Evolutionary conservation across 2,329 filamentous ascomycete species (phyloP).

Genomic region (Teratosphaeria zuluensis): DNA sequence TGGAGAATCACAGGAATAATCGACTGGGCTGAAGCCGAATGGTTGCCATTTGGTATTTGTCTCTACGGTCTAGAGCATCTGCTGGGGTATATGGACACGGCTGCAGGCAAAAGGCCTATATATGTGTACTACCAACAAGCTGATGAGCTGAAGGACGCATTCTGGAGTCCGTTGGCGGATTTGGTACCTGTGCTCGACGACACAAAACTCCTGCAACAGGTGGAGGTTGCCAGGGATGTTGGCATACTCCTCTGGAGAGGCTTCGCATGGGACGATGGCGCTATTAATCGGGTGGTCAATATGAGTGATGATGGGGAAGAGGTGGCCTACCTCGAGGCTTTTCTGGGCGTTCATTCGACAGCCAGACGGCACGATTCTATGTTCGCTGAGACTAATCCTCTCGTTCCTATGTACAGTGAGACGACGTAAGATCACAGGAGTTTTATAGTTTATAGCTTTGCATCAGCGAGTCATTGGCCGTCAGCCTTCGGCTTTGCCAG

Average conservation of each 20-base stretch:
- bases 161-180: constrained; percentile 39
- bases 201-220: constrained; percentile 21
- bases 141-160: constrained; percentile 34
- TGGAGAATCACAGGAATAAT: constrained; percentile 45
- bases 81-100: constrained; percentile 37
- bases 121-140: constrained; percentile 39
- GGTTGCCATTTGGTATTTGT: constrained; percentile 49
- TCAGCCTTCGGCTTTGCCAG: constrained; percentile 41
- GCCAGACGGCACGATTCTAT: background rate
- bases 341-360: constrained; percentile 18
- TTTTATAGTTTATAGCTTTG: background rate
- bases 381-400: background rate
- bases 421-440: background rate
- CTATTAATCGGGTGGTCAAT: constrained; percentile 48
- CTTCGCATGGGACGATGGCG: constrained; percentile 44
- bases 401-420: background rate
- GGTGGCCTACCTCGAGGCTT: constrained; percentile 40
- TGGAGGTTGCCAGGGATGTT: constrained; percentile 40
- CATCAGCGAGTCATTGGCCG: constrained; percentile 25
- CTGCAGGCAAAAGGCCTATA: constrained; percentile 1
- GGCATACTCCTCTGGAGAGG: constrained; percentile 55
- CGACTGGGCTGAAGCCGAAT: constrained; percentile 57
- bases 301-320: constrained; percentile 43
- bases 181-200: constrained; percentile 28
- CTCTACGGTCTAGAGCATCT: constrained; percentile 54